Percentiles rank a stretch among this genome's conserved stretches.
Evolutionary conservation across 1,284 basidiomycete species (phyloP).

Genomic region (Pseudozyma thailandica): DNA sequence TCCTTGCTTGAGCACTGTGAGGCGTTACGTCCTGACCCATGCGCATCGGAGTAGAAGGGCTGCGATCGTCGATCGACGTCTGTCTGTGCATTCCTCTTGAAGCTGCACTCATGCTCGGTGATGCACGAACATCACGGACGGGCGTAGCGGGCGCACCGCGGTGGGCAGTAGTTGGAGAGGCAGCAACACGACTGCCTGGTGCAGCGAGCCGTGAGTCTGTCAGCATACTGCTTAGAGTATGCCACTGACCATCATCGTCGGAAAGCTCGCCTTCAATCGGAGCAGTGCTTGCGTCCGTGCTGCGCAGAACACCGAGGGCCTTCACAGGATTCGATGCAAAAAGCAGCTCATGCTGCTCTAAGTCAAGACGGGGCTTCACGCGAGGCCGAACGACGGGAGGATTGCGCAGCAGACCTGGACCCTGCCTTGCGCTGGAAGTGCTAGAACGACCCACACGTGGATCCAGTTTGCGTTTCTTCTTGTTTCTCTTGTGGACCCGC

Average conservation of each 20-base stretch:
- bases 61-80: slow-evolving; percentile 7
- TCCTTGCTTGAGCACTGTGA: neutral
- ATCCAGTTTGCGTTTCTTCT: slow-evolving; percentile 35
- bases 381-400: slow-evolving; percentile 41
- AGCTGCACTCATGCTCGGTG: slow-evolving; percentile 8
- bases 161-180: neutral
- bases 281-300: neutral
- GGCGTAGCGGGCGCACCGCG: slow-evolving; percentile 5
- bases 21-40: neutral
- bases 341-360: slow-evolving; percentile 42
- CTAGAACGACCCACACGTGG: slow-evolving; percentile 28
- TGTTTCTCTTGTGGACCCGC: slow-evolving; percentile 9
- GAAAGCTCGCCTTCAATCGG: neutral
- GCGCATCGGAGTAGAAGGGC: slow-evolving; percentile 24
- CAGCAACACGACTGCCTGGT: slow-evolving; percentile 5
- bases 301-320: neutral
- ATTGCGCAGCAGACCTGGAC: slow-evolving; percentile 18
- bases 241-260: slow-evolving; percentile 29
- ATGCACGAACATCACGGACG: neutral
- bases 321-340: slow-evolving; percentile 32
- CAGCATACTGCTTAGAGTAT: slow-evolving; percentile 10
- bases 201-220: slow-evolving; percentile 21
- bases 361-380: slow-evolving; percentile 32
- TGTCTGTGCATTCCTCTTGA: slow-evolving; percentile 8
- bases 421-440: neutral